phyloP scores from a whole-genome alignment of 2,329 filamentous ascomycete genomes.

The Talaromyces sp. region DNA sequence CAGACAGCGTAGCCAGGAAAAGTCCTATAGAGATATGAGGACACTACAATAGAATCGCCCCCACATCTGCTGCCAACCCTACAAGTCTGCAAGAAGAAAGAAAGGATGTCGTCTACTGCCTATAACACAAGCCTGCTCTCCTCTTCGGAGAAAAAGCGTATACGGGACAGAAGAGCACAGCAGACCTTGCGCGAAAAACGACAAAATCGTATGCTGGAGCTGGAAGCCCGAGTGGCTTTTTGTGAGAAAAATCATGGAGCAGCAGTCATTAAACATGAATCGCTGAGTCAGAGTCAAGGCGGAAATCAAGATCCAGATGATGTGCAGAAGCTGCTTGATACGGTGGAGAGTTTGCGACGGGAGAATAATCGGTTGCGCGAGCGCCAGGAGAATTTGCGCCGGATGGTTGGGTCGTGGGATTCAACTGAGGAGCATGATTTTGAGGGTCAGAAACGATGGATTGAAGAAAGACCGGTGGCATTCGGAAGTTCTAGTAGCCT shows the following conservation, averaged over 20 bases:
- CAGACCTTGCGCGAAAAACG: constrained; percentile 25
- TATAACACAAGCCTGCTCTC: neutral
- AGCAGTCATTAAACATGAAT: neutral
- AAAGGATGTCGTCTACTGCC: neutral
- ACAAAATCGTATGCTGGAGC: constrained; percentile 16
- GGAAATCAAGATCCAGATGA: neutral
- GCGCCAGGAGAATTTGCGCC: constrained; percentile 19
- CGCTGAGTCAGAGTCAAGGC: neutral
- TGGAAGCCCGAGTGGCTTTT: constrained; percentile 22
- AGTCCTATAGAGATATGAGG: no score
- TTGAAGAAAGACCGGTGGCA: neutral
- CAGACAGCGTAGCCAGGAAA: neutral
- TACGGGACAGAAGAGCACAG: constrained; percentile 26
- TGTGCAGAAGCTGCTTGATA: constrained; percentile 18
- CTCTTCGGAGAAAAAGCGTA: constrained; percentile 20
- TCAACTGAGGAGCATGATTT: neutral
- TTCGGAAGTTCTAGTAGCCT: neutral
- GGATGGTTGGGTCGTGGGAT: constrained; percentile 22
- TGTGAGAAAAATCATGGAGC: constrained; percentile 24
- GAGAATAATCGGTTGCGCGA: constrained; percentile 22
- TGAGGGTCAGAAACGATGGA: neutral
- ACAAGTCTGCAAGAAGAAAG: neutral
- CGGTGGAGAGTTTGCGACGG: constrained; percentile 19
- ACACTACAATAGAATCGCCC: neutral
- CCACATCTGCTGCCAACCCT: neutral